phyloP scores from a whole-genome alignment of 768 basidiomycete species.

The Filobasidium floriforme region DNA sequence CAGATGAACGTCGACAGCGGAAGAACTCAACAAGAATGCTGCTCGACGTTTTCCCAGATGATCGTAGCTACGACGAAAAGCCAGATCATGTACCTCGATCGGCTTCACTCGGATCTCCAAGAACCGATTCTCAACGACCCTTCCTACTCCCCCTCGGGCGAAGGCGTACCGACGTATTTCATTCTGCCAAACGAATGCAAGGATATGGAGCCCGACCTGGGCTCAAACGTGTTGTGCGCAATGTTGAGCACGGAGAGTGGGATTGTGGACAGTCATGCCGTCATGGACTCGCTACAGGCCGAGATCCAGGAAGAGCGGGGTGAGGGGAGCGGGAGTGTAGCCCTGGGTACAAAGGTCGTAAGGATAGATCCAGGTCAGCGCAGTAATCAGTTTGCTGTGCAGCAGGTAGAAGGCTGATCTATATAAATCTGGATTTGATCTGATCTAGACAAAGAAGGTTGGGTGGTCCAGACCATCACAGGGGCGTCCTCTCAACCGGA shows the following conservation, averaged over 20 bases:
- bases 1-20: too few species aligned
- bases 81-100: conserved; percentile 64
- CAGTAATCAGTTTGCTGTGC: too few species aligned
- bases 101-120: conserved; percentile 59
- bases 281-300: conserved; percentile 74
- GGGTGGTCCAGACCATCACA: conserved; percentile 27
- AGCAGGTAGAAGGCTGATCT: too few species aligned
- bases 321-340: conserved; percentile 51
- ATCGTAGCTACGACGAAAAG: conserved; percentile 62
- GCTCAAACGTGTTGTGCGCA: conserved; percentile 60
- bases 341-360: conserved; percentile 72
- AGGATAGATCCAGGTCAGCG: conserved; percentile 61
- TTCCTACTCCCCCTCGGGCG: conserved; percentile 28
- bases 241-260: conserved; percentile 81
- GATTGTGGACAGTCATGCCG: conserved; percentile 75
- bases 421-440: not conserved
- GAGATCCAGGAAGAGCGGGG: conserved; percentile 53
- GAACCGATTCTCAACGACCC: conserved; percentile 54
- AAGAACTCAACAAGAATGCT: too few species aligned
- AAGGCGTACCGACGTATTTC: conserved; percentile 55
- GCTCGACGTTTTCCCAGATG: too few species aligned
- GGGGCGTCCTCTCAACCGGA: conserved; percentile 18
- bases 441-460: conserved; percentile 8
- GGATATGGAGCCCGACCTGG: conserved; percentile 75
- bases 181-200: conserved; percentile 62